Conservation (phyloP, 805 yeast species). For the Candida sithepensis region DNA sequence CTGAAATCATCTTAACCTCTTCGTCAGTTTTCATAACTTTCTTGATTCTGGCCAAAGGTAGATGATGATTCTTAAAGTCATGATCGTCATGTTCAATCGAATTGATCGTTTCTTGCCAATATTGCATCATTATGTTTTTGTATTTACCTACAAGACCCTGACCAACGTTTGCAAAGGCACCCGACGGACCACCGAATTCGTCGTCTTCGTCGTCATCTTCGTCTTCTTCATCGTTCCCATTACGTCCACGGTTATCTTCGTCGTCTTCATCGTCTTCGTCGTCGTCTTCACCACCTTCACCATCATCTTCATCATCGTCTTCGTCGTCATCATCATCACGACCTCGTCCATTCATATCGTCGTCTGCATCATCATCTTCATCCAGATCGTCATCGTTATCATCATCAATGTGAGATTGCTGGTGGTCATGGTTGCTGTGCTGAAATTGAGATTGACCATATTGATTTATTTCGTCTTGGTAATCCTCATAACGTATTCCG, state of each 20-base stretch:
- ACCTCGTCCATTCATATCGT: conserved; percentile 15
- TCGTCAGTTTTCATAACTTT: conserved; percentile 98
- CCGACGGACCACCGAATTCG: conserved; percentile 33
- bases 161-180: conserved; percentile 69
- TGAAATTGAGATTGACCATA: conserved; percentile 2
- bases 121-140: conserved; percentile 86
- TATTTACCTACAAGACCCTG: conserved; percentile 84
- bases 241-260: conserved; percentile 11
- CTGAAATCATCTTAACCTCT: conserved; percentile 95
- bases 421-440: conserved; percentile 2
- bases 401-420: neutral
- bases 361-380: neutral
- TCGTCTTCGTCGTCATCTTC: conserved; percentile 36
- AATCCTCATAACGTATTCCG: conserved; percentile 18
- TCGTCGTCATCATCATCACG: conserved; percentile 17
- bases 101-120: conserved; percentile 96
- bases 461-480: conserved; percentile 13
- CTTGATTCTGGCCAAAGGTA: conserved; percentile 94
- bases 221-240: conserved; percentile 28
- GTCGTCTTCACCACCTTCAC: conserved; percentile 29
- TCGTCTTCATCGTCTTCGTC: conserved; percentile 23
- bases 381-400: conserved; percentile 1
- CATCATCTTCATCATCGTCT: conserved; percentile 24
- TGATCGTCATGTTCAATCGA: conserved; percentile 84
- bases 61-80: conserved; percentile 89